phyloP scores from a whole-genome alignment of 2,329 filamentous ascomycete species.

The Nigrospora sphaerica region DNA sequence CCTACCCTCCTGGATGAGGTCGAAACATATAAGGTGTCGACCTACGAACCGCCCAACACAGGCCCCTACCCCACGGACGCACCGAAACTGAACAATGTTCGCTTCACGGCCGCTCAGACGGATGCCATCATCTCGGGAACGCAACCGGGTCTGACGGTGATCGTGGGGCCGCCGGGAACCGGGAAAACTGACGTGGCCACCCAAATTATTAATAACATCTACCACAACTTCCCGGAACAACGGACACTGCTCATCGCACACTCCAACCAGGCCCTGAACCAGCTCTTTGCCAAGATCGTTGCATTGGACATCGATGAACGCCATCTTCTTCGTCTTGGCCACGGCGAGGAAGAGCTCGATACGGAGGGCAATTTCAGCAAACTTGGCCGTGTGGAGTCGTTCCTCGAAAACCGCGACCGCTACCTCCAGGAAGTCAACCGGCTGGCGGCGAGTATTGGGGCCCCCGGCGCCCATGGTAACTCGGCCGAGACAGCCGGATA shows the following conservation, averaged over 20 bases:
- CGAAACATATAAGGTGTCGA: constrained; percentile 73
- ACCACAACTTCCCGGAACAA: constrained; percentile 93
- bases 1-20: constrained; percentile 53
- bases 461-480: constrained; percentile 88
- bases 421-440: constrained; percentile 81
- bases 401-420: constrained; percentile 76
- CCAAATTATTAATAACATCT: constrained; percentile 97
- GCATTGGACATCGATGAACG: constrained; percentile 91
- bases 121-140: constrained; percentile 91
- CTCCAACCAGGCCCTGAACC: constrained; percentile 96
- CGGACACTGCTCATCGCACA: constrained; percentile 89
- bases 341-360: constrained; percentile 89
- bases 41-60: constrained; percentile 81
- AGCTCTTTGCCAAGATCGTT: constrained; percentile 97
- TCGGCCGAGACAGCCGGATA: constrained; percentile 96
- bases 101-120: constrained; percentile 85
- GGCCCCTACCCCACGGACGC: constrained; percentile 84
- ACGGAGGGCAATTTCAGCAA: constrained; percentile 88
- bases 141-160: constrained; percentile 86
- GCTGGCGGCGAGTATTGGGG: constrained; percentile 75
- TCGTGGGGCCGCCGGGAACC: constrained; percentile 92
- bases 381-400: constrained; percentile 88
- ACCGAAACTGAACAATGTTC: constrained; percentile 73
- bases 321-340: constrained; percentile 84
- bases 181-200: constrained; percentile 99